Evolutionary conservation across 805 yeast genomes (phyloP).

Genomic region (Wickerhamiella sergipiensis): DNA sequence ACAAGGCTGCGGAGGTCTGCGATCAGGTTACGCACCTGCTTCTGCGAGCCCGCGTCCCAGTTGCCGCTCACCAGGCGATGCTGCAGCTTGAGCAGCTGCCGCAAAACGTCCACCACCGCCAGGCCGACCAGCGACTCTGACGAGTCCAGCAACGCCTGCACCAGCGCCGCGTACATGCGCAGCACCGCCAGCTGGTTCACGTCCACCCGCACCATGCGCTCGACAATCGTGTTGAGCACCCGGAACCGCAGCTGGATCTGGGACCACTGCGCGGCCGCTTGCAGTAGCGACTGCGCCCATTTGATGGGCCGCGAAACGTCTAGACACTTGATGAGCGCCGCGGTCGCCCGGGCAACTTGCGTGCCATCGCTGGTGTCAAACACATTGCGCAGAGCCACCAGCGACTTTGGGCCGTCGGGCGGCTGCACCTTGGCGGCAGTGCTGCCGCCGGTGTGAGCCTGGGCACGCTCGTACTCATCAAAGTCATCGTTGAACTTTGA

Average conservation of each 20-base stretch:
- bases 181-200: slow-evolving; percentile 8
- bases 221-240: slow-evolving; percentile 37
- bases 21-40: slow-evolving; percentile 4
- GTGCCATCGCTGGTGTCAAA: slow-evolving; percentile 48
- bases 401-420: neutral
- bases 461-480: neutral
- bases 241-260: slow-evolving; percentile 69
- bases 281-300: slow-evolving; percentile 49
- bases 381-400: slow-evolving; percentile 38
- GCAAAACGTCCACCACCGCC: slow-evolving; percentile 66
- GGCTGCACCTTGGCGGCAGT: neutral
- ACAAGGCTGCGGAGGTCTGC: slow-evolving; percentile 31
- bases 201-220: slow-evolving; percentile 14
- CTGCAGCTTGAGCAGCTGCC: slow-evolving; percentile 26
- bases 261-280: slow-evolving; percentile 57
- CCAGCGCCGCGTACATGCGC: slow-evolving; percentile 10
- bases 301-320: slow-evolving; percentile 19
- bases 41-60: neutral
- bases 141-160: slow-evolving; percentile 7
- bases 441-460: neutral
- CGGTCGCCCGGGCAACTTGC: slow-evolving; percentile 16
- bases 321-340: slow-evolving; percentile 39
- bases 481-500: neutral
- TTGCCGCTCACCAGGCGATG: slow-evolving; percentile 13
- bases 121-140: slow-evolving; percentile 77